Percentiles rank a stretch among this genome's conserved stretches.
phyloP scores from a whole-genome alignment of 768 basidiomycete species.

The Naganishia vishniacii region DNA sequence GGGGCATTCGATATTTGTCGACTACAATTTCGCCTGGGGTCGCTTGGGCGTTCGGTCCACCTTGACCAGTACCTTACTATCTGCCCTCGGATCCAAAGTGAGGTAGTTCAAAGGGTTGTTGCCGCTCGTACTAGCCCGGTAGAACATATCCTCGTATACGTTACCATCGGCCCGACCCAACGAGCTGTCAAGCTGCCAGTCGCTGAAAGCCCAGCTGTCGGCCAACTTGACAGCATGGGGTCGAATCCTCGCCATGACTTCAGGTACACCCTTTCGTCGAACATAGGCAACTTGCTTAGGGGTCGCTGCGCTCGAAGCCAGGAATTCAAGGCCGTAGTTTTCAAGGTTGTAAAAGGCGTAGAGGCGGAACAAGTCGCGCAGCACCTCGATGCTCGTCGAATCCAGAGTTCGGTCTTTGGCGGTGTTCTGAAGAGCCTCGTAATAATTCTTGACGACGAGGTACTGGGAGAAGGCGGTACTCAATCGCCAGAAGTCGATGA shows the following conservation, averaged over 20 bases:
- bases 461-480: conserved; percentile 41
- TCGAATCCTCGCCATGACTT: conserved; percentile 32
- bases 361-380: conserved; percentile 33
- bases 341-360: conserved; percentile 27
- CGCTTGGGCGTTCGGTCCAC: conserved; percentile 16
- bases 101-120: conserved; percentile 26
- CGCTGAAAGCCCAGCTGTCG: conserved; percentile 33
- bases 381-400: conserved; percentile 30
- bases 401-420: conserved; percentile 28
- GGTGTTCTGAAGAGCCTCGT: conserved; percentile 31
- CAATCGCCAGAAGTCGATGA: conserved; percentile 18
- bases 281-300: conserved; percentile 13
- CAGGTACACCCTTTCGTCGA: conserved; percentile 9
- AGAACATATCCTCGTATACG: conserved; percentile 27
- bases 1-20: neutral
- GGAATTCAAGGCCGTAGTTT: conserved; percentile 22
- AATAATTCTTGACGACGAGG: conserved; percentile 41
- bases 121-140: conserved; percentile 9
- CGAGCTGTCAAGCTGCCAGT: conserved; percentile 31
- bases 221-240: conserved; percentile 38
- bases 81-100: conserved; percentile 18
- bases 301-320: conserved; percentile 15
- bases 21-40: conserved; percentile 6
- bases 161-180: conserved; percentile 21
- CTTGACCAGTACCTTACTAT: conserved; percentile 21